Conservation (phyloP, 1,284 basidiomycete species). For the Sutorius eximius region DNA sequence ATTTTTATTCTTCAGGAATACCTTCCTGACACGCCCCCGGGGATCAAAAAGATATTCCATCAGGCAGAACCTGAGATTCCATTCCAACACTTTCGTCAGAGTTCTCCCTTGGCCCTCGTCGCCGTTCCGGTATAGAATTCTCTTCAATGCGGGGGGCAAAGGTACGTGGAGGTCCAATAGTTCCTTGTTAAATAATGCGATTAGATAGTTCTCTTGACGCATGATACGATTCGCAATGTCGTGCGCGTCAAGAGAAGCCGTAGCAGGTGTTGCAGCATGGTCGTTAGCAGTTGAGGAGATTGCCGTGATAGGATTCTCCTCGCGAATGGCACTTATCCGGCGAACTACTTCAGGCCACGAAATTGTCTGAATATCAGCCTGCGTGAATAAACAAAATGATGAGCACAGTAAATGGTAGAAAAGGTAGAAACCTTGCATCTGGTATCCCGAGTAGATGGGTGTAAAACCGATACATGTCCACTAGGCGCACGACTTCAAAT, state of each 20-base stretch:
- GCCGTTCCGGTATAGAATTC: constrained; percentile 43
- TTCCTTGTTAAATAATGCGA: constrained; percentile 97
- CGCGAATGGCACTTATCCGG: constrained; percentile 84
- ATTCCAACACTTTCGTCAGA: constrained; percentile 89
- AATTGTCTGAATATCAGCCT: constrained; percentile 97
- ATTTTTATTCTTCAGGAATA: constrained; percentile 86
- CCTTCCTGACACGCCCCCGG: constrained; percentile 84
- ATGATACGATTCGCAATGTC: constrained; percentile 96
- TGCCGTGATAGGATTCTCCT: constrained; percentile 86
- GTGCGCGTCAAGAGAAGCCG: constrained; percentile 84
- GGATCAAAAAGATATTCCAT: constrained; percentile 92
- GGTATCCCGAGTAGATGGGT: constrained; percentile 74
- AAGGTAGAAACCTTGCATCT: constrained; percentile 66
- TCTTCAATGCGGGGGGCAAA: constrained; percentile 57
- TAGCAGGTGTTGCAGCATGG: constrained; percentile 58
- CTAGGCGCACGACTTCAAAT: constrained; percentile 68
- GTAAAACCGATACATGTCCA: constrained; percentile 94
- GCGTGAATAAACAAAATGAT: constrained; percentile 7
- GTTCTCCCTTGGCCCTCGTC: constrained; percentile 68
- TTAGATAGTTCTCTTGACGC: constrained; percentile 97
- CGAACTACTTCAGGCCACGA: constrained; percentile 95
- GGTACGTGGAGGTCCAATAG: constrained; percentile 87
- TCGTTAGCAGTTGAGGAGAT: constrained; percentile 63
- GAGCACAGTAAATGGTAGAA: constrained; percentile 5
- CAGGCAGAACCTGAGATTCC: constrained; percentile 94